Percentiles rank a stretch among this genome's conserved stretches.
phyloP scores from a whole-genome alignment of 2,329 filamentous ascomycete genomes.

The Escovopsis sp. region DNA sequence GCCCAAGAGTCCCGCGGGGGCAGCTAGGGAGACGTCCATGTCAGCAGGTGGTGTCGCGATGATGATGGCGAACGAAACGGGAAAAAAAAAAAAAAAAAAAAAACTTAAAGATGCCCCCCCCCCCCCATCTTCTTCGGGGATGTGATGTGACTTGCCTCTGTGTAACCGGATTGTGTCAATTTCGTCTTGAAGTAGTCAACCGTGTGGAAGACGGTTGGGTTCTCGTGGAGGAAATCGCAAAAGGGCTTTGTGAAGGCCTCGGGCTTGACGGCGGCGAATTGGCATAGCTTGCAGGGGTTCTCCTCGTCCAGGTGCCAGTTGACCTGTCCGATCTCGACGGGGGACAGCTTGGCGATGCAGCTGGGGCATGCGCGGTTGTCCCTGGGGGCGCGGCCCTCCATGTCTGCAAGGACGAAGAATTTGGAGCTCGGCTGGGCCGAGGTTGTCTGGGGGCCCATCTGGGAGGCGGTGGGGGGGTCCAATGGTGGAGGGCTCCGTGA shows the following conservation, averaged over 20 bases:
- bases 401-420: constrained; percentile 35
- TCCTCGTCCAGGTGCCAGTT: constrained; percentile 16
- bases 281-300: constrained; percentile 22
- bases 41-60: too few species aligned
- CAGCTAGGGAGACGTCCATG: constrained; percentile 24
- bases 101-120: background rate
- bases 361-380: constrained; percentile 24
- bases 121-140: background rate
- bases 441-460: constrained; percentile 13
- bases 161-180: constrained; percentile 58
- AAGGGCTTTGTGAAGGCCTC: constrained; percentile 71
- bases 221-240: constrained; percentile 71
- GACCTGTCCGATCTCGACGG: constrained; percentile 15
- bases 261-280: constrained; percentile 28
- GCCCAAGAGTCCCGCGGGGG: constrained; percentile 68
- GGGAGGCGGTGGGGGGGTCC: too few species aligned
- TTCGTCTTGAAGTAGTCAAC: constrained; percentile 65
- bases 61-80: too few species aligned
- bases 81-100: too few species aligned
- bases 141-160: constrained; percentile 35
- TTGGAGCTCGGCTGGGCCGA: constrained; percentile 12
- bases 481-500: constrained; percentile 3
- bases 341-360: constrained; percentile 22
- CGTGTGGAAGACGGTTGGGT: constrained; percentile 87
- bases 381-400: constrained; percentile 19